Conservation (phyloP, 2,329 filamentous ascomycete genomes). For the Thermoascus crustaceus region DNA sequence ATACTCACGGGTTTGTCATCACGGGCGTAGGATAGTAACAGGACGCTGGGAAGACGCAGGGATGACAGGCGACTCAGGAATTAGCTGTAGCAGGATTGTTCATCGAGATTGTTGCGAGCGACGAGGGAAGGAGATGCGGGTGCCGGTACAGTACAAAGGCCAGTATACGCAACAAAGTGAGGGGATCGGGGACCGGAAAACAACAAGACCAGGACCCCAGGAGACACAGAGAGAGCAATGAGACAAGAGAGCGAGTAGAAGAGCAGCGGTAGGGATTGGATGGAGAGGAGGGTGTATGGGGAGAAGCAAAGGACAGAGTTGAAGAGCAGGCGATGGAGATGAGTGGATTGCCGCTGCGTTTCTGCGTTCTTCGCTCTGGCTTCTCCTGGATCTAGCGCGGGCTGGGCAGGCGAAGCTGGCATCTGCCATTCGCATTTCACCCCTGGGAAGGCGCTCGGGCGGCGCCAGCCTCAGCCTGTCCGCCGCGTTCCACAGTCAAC, state of each 20-base stretch:
- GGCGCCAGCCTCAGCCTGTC: too few relatives aligned
- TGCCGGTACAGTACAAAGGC: too few relatives aligned
- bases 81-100: background rate
- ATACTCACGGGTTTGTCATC: slow-evolving; percentile 7
- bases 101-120: too few relatives aligned
- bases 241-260: too few relatives aligned
- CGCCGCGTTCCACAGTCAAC: too few relatives aligned
- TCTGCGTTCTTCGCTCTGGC: slow-evolving; percentile 3
- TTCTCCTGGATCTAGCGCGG: slow-evolving; percentile 4
- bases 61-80: background rate
- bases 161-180: too few relatives aligned
- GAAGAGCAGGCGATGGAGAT: background rate
- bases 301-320: background rate
- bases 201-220: too few relatives aligned
- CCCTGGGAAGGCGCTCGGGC: slow-evolving; percentile 17
- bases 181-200: too few relatives aligned
- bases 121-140: too few relatives aligned
- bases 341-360: background rate
- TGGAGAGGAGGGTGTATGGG: background rate
- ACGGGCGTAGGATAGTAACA: slow-evolving; percentile 2
- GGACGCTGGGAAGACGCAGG: background rate
- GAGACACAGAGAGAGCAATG: too few relatives aligned
- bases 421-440: slow-evolving; percentile 11
- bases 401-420: slow-evolving; percentile 10
- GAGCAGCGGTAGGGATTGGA: too few relatives aligned